A percentile compares a stretch with the other conserved stretches of the same genome.
Evolutionary conservation across 345 rosid genomes (phyloP).

Genomic region (Hevea brasiliensis): DNA sequence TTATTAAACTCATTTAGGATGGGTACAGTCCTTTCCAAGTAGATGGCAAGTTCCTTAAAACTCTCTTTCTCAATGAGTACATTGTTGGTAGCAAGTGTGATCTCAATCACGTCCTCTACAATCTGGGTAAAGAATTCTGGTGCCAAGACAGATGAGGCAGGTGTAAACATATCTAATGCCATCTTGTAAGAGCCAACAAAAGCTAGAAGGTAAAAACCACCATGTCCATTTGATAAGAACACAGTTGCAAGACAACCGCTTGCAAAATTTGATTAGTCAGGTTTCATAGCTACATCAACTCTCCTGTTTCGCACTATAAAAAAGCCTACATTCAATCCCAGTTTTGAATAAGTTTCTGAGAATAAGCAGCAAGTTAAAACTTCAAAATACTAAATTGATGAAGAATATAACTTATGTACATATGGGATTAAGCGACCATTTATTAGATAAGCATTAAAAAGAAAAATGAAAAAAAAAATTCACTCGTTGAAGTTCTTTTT

Average conservation of each 20-base stretch:
- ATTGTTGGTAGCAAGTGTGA: slow-evolving; percentile 34
- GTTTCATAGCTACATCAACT: slow-evolving; percentile 4
- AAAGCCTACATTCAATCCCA: slow-evolving; percentile 16
- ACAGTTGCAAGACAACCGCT: background rate
- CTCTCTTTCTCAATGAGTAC: slow-evolving; percentile 53
- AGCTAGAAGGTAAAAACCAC: slow-evolving; percentile 22
- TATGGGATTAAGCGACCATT: background rate
- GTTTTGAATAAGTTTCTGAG: slow-evolving; percentile 7
- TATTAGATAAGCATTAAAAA: background rate
- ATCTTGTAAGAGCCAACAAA: slow-evolving; percentile 24
- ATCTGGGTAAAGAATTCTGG: slow-evolving; percentile 45
- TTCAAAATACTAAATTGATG: background rate
- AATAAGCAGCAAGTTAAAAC: slow-evolving; percentile 5
- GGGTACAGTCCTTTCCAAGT: slow-evolving; percentile 53
- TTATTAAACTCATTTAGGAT: slow-evolving; percentile 50
- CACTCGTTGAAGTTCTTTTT: background rate
- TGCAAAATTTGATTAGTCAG: slow-evolving; percentile 11
- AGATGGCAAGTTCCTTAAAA: slow-evolving; percentile 48
- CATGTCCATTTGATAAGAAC: slow-evolving; percentile 14
- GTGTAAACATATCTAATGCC: slow-evolving; percentile 40
- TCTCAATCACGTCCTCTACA: slow-evolving; percentile 46
- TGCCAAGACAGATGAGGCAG: slow-evolving; percentile 40
- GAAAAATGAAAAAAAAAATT: background rate
- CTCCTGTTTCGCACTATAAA: slow-evolving; percentile 4
- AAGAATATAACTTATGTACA: background rate